Evolutionary conservation across 306 rosid species (phyloP).

Genomic region (Quercus cerris): DNA sequence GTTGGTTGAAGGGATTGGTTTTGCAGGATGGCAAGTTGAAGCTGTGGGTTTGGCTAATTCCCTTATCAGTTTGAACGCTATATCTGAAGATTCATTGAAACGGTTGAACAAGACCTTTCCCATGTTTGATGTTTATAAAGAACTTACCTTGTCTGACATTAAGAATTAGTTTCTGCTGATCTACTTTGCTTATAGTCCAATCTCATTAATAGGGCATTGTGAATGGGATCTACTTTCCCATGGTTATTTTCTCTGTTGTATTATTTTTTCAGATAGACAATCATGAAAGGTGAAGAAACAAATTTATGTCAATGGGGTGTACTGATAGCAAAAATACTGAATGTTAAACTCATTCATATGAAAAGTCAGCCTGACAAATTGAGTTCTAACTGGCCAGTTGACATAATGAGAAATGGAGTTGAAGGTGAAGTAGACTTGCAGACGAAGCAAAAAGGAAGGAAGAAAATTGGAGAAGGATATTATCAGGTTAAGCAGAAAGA

Average conservation of each 20-base stretch:
- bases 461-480: background rate
- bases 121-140: slow-evolving; percentile 61
- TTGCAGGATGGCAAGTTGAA: slow-evolving; percentile 72
- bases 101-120: slow-evolving; percentile 66
- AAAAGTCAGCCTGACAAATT: background rate
- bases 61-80: slow-evolving; percentile 43
- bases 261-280: background rate
- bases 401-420: background rate
- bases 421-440: background rate
- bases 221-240: background rate
- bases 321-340: background rate
- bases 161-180: slow-evolving; percentile 27
- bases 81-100: slow-evolving; percentile 50
- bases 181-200: background rate
- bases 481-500: background rate
- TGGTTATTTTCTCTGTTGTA: background rate
- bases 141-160: slow-evolving; percentile 48
- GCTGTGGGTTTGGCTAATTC: slow-evolving; percentile 71
- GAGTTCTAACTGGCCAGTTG: too few species aligned
- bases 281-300: background rate
- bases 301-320: background rate
- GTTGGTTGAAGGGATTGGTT: slow-evolving; percentile 74
- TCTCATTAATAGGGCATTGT: slow-evolving; percentile 9
- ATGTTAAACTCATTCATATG: background rate
- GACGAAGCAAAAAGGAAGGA: background rate